Base-by-base conservation (phyloP, 129 eudicot species). In the Flaveria trinervia region DNA sequence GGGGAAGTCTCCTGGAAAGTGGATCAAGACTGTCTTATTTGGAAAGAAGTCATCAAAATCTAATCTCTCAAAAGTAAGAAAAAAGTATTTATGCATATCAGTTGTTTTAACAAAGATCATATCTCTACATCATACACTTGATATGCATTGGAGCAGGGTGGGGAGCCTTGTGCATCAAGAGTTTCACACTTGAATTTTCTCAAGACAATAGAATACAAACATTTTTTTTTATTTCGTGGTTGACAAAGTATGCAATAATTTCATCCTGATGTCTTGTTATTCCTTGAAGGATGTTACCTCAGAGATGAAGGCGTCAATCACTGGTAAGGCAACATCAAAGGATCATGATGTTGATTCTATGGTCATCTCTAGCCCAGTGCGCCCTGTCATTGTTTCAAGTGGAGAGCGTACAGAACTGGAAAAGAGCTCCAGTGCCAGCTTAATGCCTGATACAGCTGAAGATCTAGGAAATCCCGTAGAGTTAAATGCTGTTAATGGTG, bases 1-100 rank as follows among this genome's bases (percentile, higher is more conserved):
- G 97, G 97, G 97, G 80, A 92, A 89, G 82, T 92, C 97, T 79
- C 93, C 97, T 28, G 97, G 87, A 86, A 92, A 89, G 83, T 92
- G 97, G 97, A 89, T 92, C 85, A 92, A 92, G 82, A 85, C 91
- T 54, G 91, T 92, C 39, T 66, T 92, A 72, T 88, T 89, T 12
- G 96, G 96, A 71, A 92, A 89, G 88, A 92, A 89, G 77, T 73
- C 90, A 15, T 86, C 97, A 3, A 92, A 89, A 78, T 86, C 97
- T 28, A 84, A 74, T 83, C 79, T 79, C 56, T 79, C 96, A 25
- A 89, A 87, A 78, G 97, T 92, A 78, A 84, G 94, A 80, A 70
- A 28, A 64, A 41, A 39, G 3, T 68, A 1, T 25, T 71, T 75
- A 52, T 70, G 20, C 39, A 50, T 43, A 14, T 64, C 25, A 33